Base-by-base conservation (phyloP, 2,329 filamentous ascomycete species). In the Fusarium siculi region DNA sequence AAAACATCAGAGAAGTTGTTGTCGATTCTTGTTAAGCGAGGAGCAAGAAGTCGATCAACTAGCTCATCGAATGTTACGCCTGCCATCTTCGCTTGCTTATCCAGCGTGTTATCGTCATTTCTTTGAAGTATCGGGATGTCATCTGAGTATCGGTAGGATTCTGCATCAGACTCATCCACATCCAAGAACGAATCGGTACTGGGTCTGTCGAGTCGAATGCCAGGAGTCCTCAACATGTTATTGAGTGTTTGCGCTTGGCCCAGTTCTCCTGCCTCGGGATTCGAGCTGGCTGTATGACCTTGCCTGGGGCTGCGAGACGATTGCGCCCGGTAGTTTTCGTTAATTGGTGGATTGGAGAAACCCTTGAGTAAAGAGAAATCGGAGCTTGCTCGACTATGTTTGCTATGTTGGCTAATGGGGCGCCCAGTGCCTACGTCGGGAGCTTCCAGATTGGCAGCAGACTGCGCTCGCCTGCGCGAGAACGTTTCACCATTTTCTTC, bases 1-100 rank as follows among this genome's bases (percentile, higher is more conserved):
- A 98, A 98, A 23, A 97, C 91, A 49, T 95, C 91, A 4, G 90
- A 89, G 79, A 98, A 99, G 81, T 97, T 97, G 65, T 89, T 88
- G 79, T 98, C 96, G n/a, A 92, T 88, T 79, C 94, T 95, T 34
- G 93, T 95, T 84, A 96, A 92, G 40, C 93, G 93, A 70, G 93
- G 89, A 2, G 92, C 89, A 30, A 98, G 87, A 44, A 99, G 87
- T n/a, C 95, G 92, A 81, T 97, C 94, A 25, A 98, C 94, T 9
- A 96, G 85, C 62, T 95, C 92, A 68, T 93, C 91, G 74, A 92
- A 90, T 5, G 85, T 84, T 23, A 90, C 81, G 5, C 90, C 90
- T 4, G 83, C 79, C 54, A 84, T 80, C 78, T 87, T 90, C 32
- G 84, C 81, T 15, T 87, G 84, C 52, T 80, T 83, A 34, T 84